Percentiles rank a stretch among this genome's conserved stretches.
Conservation (phyloP, 2,329 filamentous ascomycete genomes). For the Talaromyces atroroseus region DNA sequence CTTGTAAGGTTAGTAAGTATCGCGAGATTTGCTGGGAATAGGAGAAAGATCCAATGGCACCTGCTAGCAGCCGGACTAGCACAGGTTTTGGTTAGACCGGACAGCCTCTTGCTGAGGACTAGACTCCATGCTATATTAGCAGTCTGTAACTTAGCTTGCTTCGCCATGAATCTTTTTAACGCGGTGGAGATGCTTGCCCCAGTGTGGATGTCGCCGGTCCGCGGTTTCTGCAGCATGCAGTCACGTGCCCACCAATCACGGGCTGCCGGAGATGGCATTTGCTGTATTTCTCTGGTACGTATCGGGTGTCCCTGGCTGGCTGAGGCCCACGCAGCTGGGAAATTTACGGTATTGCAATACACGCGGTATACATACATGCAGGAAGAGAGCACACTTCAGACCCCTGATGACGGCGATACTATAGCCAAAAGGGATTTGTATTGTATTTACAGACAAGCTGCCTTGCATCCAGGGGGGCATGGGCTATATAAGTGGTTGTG, state of each 20-base stretch:
- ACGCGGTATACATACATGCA: neutral
- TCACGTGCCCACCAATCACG: neutral
- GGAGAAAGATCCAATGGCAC: neutral
- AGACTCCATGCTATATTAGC: neutral
- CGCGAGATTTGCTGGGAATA: neutral
- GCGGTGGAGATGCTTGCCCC: neutral
- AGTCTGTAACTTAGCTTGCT: neutral
- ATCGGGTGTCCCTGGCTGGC: neutral
- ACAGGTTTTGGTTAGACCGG: neutral
- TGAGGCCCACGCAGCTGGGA: neutral
- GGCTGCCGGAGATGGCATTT: too few relatives aligned
- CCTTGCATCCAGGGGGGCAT: too few relatives aligned
- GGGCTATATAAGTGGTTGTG: too few relatives aligned
- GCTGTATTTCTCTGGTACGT: neutral
- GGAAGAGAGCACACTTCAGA: too few relatives aligned
- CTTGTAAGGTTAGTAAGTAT: neutral
- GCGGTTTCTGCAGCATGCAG: neutral
- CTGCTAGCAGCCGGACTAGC: neutral
- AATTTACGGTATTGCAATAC: neutral
- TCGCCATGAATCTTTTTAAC: neutral
- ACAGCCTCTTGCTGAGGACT: neutral
- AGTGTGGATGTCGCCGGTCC: too few relatives aligned
- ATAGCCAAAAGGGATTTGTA: too few relatives aligned
- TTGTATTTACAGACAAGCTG: too few relatives aligned
- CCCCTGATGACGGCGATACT: too few relatives aligned